Evolutionary conservation across 495 filamentous ascomycete genomes (phyloP), one percentile per base, ranked within the genome.

Genomic region (Daldinia decipiens): DNA sequence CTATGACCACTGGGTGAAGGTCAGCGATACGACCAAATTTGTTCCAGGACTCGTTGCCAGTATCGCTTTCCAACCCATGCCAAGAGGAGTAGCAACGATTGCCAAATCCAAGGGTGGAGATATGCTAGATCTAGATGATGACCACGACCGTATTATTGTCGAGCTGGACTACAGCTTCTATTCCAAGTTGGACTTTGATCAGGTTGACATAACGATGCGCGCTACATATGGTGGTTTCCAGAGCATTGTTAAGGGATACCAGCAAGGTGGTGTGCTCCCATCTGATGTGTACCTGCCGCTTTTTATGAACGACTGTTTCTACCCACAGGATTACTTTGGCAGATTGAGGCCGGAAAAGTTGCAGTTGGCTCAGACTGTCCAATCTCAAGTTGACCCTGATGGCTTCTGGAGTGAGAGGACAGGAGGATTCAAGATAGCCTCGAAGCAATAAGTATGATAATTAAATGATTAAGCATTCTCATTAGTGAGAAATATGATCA

Each of bases 221-320:
- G 74, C 79, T 13, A 80, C 80, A 31, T 82, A 82, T 58, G 58
- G 62, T 12, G 79, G 80, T 3, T 80, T 87, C 52, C 70, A 83
- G 32, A 64, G 83, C 13, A 77, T 82, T 34, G 79, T 83, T 0
- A 69, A 72, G 64, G 67, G 56, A 12, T 77, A 72, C 62, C 75
- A 79, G 60, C 54, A 68, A 21, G 73, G 76, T 57, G 75, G 76
- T 45, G 19, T 65, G 50, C 47, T 82, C 51, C 67, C 85, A 9
- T 81, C 82, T 0, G 80, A 87, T 38, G 85, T 82, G 31, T 87
- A 86, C 64, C 77, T 87, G 40, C 86, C 86, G 4, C 62, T 89
- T 0, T 89, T 89, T 77, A 84, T 86, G 86, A 90, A 88, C 72
- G 86, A 90, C 62, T 82, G 82, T 1, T 86, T 85, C 75, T 84